Evolutionary conservation across 805 yeast genomes (phyloP).

Genomic region (Candida alai): DNA sequence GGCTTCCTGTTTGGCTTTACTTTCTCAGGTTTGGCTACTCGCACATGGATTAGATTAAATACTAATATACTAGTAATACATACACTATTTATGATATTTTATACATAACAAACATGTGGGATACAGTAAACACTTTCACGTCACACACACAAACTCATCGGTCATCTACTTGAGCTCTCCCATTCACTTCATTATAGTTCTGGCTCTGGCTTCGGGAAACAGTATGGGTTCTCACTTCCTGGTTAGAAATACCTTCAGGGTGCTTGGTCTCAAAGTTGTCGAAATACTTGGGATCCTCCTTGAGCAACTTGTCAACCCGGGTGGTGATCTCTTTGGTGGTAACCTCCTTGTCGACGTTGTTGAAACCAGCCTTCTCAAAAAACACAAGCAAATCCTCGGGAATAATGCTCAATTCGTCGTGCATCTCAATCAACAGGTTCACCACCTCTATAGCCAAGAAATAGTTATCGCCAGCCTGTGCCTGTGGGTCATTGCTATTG

Average conservation of each 20-base stretch:
- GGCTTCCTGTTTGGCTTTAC: no score
- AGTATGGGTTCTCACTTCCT: conserved; percentile 27
- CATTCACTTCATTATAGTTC: conserved; percentile 24
- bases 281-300: conserved; percentile 31
- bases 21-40: no score
- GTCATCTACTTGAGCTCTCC: conserved; percentile 22
- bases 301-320: conserved; percentile 27
- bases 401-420: conserved; percentile 72
- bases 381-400: conserved; percentile 62
- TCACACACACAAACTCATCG: not conserved
- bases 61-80: not conserved
- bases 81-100: conserved; percentile 1
- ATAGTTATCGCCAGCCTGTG: conserved; percentile 60
- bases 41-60: no score
- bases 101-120: no score
- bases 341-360: conserved; percentile 10
- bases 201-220: conserved; percentile 29
- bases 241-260: conserved; percentile 16
- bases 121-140: no score
- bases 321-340: conserved; percentile 36
- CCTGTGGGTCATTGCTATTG: not conserved
- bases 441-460: conserved; percentile 90
- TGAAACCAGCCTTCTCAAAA: conserved; percentile 34
- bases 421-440: conserved; percentile 73
- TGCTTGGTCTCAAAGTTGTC: conserved; percentile 13